Evolutionary conservation across 331 rosid genomes (phyloP), one percentile per base, ranked within the genome.

Genomic region (Ulmus americana): DNA sequence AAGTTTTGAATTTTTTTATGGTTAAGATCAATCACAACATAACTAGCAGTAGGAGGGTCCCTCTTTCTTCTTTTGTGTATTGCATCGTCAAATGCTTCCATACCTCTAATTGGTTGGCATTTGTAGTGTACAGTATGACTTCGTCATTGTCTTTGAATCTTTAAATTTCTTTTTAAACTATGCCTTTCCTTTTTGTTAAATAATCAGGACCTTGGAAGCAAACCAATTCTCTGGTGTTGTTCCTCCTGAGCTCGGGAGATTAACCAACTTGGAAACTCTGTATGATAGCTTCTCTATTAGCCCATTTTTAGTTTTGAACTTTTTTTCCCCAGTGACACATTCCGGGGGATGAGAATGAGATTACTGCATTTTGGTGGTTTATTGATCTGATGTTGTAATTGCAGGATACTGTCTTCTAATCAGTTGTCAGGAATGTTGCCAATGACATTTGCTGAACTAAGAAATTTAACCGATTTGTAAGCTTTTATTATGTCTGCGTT

Each of bases 391-490:
- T 48, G 3, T 52, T 72, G 18, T 59, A 46, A 46, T 62, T 73
- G 76, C 81, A 91, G 97, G 77, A 13, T 82, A 15, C 67, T 91
- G 55, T 83, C 96, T 46, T 91, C 97, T 59, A 91, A 91, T 83
- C 77, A 74, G 15, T 75, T 88, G 64, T 78, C 84, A 20, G 96
- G 97, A 70, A 74, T 57, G 69, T 55, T 91, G 73, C 95, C 96
- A 0, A 61, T 6, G 67, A 57, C 94, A 51, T 72, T 88, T 18
- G 67, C 85, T 46, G 76, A 73, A 64, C 65, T 88, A 66, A 70
- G 68, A 70, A 88, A 68, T 72, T 70, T 91, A 56, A 78, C 71
- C 41, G 81, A 91, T 70, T 76, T 88, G 97, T 88, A 74, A 73
- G 90, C 45, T 63, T 59, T 63, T 40, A 13, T 35, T 44, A 43